These are phyloP conservation scores for Rhodocollybia butyracea DNA, from an alignment of 768 basidiomycete species.

Conservation along the genomic window DNA sequence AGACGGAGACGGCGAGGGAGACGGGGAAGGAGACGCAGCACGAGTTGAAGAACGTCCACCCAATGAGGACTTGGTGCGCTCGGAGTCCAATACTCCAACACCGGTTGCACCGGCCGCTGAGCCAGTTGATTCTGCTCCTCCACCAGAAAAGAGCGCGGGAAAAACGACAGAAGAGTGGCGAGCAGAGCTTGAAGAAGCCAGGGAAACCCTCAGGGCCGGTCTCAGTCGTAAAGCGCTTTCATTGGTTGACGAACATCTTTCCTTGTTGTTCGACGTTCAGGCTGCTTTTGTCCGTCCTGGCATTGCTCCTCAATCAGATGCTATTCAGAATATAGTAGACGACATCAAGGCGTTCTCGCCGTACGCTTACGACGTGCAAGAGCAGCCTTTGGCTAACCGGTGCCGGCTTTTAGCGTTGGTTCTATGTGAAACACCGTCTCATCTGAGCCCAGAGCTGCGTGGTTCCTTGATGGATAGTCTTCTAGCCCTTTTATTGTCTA, in stretches of 20 bases:
- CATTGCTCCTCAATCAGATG: slow-evolving; percentile 56
- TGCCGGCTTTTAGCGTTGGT: slow-evolving; percentile 85
- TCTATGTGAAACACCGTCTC: slow-evolving; percentile 67
- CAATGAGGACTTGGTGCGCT: slow-evolving; percentile 9
- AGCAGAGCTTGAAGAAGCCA: slow-evolving; percentile 58
- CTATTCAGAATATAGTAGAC: slow-evolving; percentile 70
- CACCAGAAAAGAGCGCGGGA: slow-evolving; percentile 16
- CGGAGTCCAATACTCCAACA: slow-evolving; percentile 9
- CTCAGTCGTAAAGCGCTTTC: slow-evolving; percentile 69
- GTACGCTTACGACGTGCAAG: slow-evolving; percentile 62
- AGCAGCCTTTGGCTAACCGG: slow-evolving; percentile 75
- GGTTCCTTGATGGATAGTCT: slow-evolving; percentile 64
- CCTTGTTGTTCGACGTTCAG: slow-evolving; percentile 86
- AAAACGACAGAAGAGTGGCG: slow-evolving; percentile 64
- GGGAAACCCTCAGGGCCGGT: slow-evolving; percentile 61
- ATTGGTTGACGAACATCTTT: slow-evolving; percentile 83
- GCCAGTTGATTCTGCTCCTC: slow-evolving; percentile 7
- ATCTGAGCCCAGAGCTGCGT: slow-evolving; percentile 51
- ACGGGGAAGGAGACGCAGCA: slow-evolving; percentile 13
- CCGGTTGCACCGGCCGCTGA: slow-evolving; percentile 3
- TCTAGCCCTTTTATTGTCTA: slow-evolving; percentile 62
- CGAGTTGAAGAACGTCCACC: slow-evolving; percentile 24
- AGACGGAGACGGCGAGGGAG: too few relatives aligned
- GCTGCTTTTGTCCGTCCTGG: slow-evolving; percentile 71
- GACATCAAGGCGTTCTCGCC: slow-evolving; percentile 72